These are phyloP conservation scores for Dissophora globulifera DNA, from an alignment of 192 early-diverging fungal species.

Conservation along the genomic window DNA sequence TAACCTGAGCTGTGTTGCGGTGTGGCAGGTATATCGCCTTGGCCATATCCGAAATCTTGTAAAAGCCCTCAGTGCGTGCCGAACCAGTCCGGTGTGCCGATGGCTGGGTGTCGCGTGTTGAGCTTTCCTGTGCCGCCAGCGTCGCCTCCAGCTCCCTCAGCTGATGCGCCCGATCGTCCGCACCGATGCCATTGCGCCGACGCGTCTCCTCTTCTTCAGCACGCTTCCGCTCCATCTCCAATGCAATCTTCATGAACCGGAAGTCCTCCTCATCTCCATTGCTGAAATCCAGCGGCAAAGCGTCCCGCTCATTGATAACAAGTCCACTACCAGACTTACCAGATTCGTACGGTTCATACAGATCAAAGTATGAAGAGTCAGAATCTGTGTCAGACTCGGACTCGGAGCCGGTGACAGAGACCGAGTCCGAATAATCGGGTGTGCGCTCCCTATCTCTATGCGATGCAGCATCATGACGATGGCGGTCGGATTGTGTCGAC, in stretches of 20 bases:
- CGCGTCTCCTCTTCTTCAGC: conserved; percentile 41
- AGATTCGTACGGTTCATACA: conserved; percentile 44
- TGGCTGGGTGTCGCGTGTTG: conserved; percentile 14
- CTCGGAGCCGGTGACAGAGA: conserved; percentile 34
- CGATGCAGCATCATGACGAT: conserved; percentile 1
- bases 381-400: conserved; percentile 46
- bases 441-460: conserved; percentile 35
- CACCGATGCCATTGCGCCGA: conserved; percentile 8
- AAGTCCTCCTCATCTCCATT: conserved; percentile 59
- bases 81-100: conserved; percentile 72
- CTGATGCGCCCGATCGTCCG: conserved; percentile 7
- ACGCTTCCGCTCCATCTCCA: conserved; percentile 52
- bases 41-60: conserved; percentile 69
- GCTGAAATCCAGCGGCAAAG: conserved; percentile 19
- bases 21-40: conserved; percentile 76
- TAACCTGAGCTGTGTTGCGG: conserved; percentile 43
- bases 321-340: conserved; percentile 16
- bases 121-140: conserved; percentile 21
- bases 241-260: conserved; percentile 55
- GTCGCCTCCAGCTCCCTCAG: conserved; percentile 12
- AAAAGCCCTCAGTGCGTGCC: conserved; percentile 87
- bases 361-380: conserved; percentile 50
- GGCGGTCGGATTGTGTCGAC: background rate
- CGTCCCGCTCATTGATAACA: conserved; percentile 18
- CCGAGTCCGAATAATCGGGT: conserved; percentile 37